Evolutionary conservation across 73 alveolate species (phyloP).

Genomic region (Urostyla sp.): DNA sequence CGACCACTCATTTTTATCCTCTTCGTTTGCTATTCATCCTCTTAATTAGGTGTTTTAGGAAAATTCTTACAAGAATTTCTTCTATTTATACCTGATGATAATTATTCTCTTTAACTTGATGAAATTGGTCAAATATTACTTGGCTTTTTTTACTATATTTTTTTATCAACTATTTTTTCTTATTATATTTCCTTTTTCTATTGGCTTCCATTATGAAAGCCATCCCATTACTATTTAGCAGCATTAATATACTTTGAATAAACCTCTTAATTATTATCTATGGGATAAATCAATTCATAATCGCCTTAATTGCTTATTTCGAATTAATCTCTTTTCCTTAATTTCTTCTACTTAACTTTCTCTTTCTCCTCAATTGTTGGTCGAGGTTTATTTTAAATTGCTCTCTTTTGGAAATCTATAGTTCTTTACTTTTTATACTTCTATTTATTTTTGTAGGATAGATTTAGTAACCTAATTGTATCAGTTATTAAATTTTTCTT

Average conservation of each 20-base stretch:
- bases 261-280: neutral
- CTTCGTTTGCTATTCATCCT: no score
- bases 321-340: conserved; percentile 26
- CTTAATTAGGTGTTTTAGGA: neutral
- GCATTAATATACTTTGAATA: conserved; percentile 12
- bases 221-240: conserved; percentile 61
- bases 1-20: conserved; percentile 10
- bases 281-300: conserved; percentile 42
- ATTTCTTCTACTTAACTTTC: neutral
- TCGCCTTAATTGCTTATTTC: conserved; percentile 48
- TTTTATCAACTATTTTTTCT: neutral
- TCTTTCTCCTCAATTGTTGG: conserved; percentile 46
- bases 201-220: conserved; percentile 29
- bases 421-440: conserved; percentile 30
- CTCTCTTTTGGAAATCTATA: conserved; percentile 44
- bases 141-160: neutral
- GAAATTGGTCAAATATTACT: neutral
- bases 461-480: conserved; percentile 51
- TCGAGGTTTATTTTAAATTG: conserved; percentile 44
- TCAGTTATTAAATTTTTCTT: conserved; percentile 52
- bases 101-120: neutral
- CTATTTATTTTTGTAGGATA: conserved; percentile 24
- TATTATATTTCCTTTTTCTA: neutral
- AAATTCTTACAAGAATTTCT: neutral
- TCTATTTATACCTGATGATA: neutral